Conservation (phyloP, 345 rosid genomes). For the Xanthoceras sorbifolium region DNA sequence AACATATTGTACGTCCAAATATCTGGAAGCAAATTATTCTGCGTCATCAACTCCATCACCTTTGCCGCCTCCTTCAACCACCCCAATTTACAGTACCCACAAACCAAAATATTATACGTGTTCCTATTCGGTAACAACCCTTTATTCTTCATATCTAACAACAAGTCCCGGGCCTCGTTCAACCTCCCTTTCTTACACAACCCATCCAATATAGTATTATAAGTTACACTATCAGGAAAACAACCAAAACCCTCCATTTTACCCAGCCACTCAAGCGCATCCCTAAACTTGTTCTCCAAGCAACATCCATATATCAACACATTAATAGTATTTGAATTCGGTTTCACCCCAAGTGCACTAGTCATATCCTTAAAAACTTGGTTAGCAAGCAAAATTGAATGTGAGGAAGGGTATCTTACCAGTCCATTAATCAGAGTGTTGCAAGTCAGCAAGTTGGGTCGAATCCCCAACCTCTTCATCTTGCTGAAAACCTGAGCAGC, state of each 20-base stretch:
- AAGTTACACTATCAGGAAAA: conserved; percentile 60
- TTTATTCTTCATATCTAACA: conserved; percentile 66
- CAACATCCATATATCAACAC: conserved; percentile 75
- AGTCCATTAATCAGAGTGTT: conserved; percentile 64
- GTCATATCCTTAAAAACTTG: conserved; percentile 54
- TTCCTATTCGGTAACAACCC: conserved; percentile 57
- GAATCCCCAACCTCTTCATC: conserved; percentile 55
- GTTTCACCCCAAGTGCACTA: conserved; percentile 45
- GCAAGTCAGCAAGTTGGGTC: conserved; percentile 71
- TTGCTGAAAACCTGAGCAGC: conserved; percentile 67
- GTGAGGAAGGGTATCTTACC: conserved; percentile 63
- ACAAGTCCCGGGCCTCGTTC: conserved; percentile 61
- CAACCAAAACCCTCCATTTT: conserved; percentile 65
- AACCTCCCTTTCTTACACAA: conserved; percentile 77
- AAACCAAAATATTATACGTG: conserved; percentile 62
- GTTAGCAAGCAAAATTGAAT: conserved; percentile 50
- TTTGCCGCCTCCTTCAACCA: conserved; percentile 69
- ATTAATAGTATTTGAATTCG: conserved; percentile 57
- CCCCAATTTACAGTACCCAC: conserved; percentile 77
- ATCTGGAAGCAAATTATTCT: conserved; percentile 56
- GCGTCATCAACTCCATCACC: conserved; percentile 71
- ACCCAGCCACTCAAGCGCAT: conserved; percentile 45
- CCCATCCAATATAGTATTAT: conserved; percentile 70
- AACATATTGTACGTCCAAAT: conserved; percentile 68
- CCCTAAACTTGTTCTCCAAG: conserved; percentile 54